phyloP scores from a whole-genome alignment of 352 stramenopile species.

The Phytophthora pisi region DNA sequence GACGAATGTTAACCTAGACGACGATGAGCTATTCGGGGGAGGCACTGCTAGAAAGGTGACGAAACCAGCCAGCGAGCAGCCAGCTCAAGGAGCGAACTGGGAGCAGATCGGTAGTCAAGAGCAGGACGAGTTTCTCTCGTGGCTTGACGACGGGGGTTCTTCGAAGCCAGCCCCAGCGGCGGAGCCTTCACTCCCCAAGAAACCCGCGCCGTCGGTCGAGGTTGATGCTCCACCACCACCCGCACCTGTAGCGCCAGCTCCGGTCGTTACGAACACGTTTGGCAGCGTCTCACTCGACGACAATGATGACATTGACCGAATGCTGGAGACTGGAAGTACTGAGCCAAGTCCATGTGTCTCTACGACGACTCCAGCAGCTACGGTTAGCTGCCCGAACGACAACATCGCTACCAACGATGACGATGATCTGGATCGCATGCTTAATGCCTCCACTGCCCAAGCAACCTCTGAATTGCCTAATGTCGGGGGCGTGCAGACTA shows the following conservation, averaged over 20 bases:
- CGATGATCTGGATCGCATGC: conserved; percentile 19
- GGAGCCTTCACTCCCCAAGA: neutral
- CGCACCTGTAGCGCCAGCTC: neutral
- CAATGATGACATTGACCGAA: conserved; percentile 36
- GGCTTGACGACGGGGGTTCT: conserved; percentile 64
- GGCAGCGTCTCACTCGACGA: conserved; percentile 44
- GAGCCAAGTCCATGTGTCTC: conserved; percentile 7
- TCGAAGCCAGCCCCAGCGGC: conserved; percentile 3
- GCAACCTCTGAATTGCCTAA: neutral
- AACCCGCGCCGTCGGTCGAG: neutral
- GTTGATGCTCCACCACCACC: conserved; percentile 13
- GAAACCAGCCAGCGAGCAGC: conserved; percentile 16
- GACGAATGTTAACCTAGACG: conserved; percentile 53
- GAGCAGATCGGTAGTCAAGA: conserved; percentile 37
- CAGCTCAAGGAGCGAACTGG: conserved; percentile 31
- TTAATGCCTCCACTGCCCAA: neutral
- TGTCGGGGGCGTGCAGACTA: neutral
- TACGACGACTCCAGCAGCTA: neutral
- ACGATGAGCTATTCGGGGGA: conserved; percentile 43
- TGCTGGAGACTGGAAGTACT: conserved; percentile 12
- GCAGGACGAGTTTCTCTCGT: conserved; percentile 81
- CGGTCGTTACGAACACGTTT: neutral
- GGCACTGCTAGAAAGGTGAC: conserved; percentile 11
- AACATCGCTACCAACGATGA: conserved; percentile 2
- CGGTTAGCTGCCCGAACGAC: neutral